Base-by-base conservation (phyloP, 2,329 filamentous ascomycete species). In the Fusarium clavum region DNA sequence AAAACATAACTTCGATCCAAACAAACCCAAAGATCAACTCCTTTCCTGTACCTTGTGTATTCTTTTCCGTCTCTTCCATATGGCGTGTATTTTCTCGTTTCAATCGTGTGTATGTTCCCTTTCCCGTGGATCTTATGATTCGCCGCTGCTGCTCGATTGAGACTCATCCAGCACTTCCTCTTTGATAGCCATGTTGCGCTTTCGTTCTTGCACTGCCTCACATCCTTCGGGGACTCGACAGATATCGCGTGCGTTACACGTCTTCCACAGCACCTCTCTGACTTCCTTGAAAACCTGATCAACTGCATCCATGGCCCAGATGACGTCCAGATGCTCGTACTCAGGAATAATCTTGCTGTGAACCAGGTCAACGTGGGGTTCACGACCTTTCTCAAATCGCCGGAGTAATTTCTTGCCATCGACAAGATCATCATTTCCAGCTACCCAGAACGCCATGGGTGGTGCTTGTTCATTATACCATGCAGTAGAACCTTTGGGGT, bases 311-410 rank as follows among this genome's bases (percentile, higher is more conserved):
- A 98, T 93, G 0, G 94, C 94, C 95, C 95, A 98, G 40, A 98
- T 89, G 3, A 98, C 93, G 80, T 98, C 95, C 7, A 98, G 85
- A 80, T 98, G 95, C 81, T 98, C 95, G 78, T 97, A 97, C 48
- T 91, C 93, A 5, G 93, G 89, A 45, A 98, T 92, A 24, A 97
- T 84, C 77, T 93, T 97, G 68, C 87, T 87, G 80, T 97, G 92
- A 7, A 97, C 92, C 8, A 98, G 82, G 41, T 87, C 84, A 11
- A 97, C 93, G 75, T 93, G 85, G 3, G 95, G 95, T 79, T 98
- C 95, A 27, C 92, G 85, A 0, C 92, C 92, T 44, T 87, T 86
- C 73, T 92, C 87, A 69, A 98, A 92, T 2, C 95, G 86, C 22
- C 88, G 84, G 5, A 98, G 83, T 11, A 98, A 83, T 57, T 90